phyloP scores from a whole-genome alignment of 1,284 basidiomycete species.

The Cerioporus squamosus region DNA sequence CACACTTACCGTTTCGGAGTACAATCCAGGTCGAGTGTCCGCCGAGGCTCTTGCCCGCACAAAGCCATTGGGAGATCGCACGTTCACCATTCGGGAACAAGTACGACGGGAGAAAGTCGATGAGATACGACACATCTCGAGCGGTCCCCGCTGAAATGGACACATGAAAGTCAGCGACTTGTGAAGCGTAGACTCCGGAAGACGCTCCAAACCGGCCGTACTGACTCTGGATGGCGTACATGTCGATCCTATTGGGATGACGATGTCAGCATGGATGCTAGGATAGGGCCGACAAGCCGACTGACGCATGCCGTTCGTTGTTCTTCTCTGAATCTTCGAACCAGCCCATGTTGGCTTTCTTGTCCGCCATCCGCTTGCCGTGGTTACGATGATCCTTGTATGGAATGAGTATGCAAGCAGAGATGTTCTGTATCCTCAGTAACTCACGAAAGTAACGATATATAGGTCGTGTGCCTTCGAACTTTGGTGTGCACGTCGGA shows the following conservation, averaged over 20 bases:
- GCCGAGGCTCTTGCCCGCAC: constrained; percentile 76
- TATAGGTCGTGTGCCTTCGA: constrained; percentile 45
- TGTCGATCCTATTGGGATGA: constrained; percentile 59
- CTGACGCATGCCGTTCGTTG: constrained; percentile 73
- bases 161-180: neutral
- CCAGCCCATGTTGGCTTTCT: constrained; percentile 61
- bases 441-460: constrained; percentile 60
- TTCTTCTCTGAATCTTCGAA: constrained; percentile 44
- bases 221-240: constrained; percentile 74
- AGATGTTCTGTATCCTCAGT: neutral
- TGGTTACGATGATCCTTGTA: constrained; percentile 81
- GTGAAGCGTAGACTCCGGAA: neutral
- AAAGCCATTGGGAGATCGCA: constrained; percentile 67
- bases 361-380: constrained; percentile 59
- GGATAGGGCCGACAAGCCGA: constrained; percentile 8
- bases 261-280: neutral
- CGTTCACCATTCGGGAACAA: constrained; percentile 77
- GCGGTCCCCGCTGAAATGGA: constrained; percentile 64
- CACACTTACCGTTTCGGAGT: constrained; percentile 59
- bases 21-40: constrained; percentile 81
- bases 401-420: neutral
- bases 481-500: constrained; percentile 26
- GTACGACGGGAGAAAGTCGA: constrained; percentile 81
- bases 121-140: constrained; percentile 78
- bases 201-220: neutral